Evolutionary conservation across 768 basidiomycete species (phyloP).

Genomic region (Jaapia argillacea): DNA sequence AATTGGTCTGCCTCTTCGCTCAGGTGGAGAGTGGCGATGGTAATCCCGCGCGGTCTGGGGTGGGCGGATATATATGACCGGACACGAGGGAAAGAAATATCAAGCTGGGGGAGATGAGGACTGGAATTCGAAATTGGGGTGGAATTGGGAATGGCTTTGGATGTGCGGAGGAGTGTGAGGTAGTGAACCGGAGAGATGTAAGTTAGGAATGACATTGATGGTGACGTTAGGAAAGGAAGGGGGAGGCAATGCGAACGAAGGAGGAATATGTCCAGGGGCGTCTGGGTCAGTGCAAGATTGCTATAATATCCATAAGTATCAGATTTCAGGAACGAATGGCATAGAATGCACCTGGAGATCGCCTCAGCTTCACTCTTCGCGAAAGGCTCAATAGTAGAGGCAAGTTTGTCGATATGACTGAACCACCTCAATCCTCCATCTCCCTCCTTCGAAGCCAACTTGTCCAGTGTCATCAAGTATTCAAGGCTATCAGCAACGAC

Average conservation of each 20-base stretch:
- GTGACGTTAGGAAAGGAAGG: constrained; percentile 58
- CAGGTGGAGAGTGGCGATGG: constrained; percentile 44
- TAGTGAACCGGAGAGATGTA: constrained; percentile 64
- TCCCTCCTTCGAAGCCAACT: constrained; percentile 49
- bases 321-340: too few species aligned
- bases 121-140: constrained; percentile 10
- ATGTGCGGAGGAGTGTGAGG: constrained; percentile 43
- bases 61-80: constrained; percentile 30
- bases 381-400: constrained; percentile 36
- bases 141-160: constrained; percentile 16
- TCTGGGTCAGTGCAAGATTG: constrained; percentile 14
- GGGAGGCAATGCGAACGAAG: constrained; percentile 57
- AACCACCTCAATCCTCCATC: constrained; percentile 70
- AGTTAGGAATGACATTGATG: constrained; percentile 63
- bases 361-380: constrained; percentile 42
- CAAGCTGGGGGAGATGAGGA: constrained; percentile 27
- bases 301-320: not conserved
- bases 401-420: constrained; percentile 48
- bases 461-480: constrained; percentile 67
- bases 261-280: constrained; percentile 66
- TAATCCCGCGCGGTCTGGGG: constrained; percentile 34
- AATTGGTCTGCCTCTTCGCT: constrained; percentile 23
- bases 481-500: constrained; percentile 44
- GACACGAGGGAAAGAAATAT: constrained; percentile 43
- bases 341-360: constrained; percentile 37